These are phyloP conservation scores for Cyclaneusma minus DNA, from an alignment of 2,329 filamentous ascomycete species.

Conservation along the genomic window DNA sequence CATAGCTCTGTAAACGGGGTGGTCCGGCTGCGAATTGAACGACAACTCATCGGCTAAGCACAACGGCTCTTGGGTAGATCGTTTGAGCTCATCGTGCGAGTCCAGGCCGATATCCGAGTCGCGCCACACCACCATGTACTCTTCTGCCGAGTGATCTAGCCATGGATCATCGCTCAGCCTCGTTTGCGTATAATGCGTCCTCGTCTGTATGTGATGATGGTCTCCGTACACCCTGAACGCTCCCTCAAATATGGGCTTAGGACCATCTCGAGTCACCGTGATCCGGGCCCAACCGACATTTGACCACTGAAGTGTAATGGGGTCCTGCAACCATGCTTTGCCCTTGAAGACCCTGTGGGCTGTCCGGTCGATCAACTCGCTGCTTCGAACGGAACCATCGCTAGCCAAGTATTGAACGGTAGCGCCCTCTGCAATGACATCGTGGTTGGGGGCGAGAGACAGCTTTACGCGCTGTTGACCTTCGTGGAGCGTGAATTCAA, in stretches of 20 bases:
- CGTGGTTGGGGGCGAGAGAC: conserved; percentile 75
- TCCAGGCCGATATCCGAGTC: conserved; percentile 66
- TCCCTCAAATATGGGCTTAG: conserved; percentile 72
- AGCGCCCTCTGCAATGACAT: conserved; percentile 67
- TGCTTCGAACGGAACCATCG: conserved; percentile 51
- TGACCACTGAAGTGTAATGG: conserved; percentile 50
- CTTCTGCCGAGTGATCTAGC: conserved; percentile 32
- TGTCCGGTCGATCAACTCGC: conserved; percentile 55
- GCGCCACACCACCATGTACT: conserved; percentile 82
- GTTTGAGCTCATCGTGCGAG: conserved; percentile 28
- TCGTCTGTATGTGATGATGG: conserved; percentile 74
- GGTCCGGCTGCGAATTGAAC: conserved; percentile 63
- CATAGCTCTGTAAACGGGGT: conserved; percentile 44
- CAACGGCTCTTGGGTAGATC: conserved; percentile 22
- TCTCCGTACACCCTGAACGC: conserved; percentile 69
- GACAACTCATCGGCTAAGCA: conserved; percentile 63
- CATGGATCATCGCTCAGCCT: conserved; percentile 57
- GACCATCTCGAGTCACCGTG: conserved; percentile 61
- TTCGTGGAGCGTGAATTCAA: conserved; percentile 62
- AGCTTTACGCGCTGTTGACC: conserved; percentile 59
- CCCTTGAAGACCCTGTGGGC: conserved; percentile 79
- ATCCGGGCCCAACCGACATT: conserved; percentile 80
- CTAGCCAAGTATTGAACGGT: conserved; percentile 54
- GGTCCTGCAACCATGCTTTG: conserved; percentile 51
- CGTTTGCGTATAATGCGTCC: conserved; percentile 57